A percentile compares a stretch with the other conserved stretches of the same genome.
phyloP scores from a whole-genome alignment of 441 rosid species.

The Kokia cookei region DNA sequence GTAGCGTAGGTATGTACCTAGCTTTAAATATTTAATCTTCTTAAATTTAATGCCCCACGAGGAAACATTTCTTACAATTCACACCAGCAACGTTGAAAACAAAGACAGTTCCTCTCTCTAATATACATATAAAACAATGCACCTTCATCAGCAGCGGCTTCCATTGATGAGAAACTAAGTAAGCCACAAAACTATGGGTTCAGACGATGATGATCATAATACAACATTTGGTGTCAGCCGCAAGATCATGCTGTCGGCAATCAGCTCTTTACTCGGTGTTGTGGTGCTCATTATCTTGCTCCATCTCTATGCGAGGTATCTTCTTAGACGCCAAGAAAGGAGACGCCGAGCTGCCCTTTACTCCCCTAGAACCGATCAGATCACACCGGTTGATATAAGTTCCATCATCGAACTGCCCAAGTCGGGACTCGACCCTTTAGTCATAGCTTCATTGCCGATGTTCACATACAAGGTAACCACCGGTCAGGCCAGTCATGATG shows the following conservation, averaged over 20 bases:
- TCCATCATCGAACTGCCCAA: conserved; percentile 10
- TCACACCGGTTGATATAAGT: conserved; percentile 1
- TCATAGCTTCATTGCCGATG: conserved; percentile 38
- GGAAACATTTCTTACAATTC: background rate
- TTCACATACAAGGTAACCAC: conserved; percentile 21
- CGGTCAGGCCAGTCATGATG: background rate
- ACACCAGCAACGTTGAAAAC: background rate
- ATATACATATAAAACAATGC: background rate
- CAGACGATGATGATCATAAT: background rate
- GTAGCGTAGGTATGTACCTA: background rate
- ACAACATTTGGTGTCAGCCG: background rate
- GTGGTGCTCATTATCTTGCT: conserved; percentile 11
- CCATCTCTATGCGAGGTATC: conserved; percentile 15
- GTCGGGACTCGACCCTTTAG: conserved; percentile 35
- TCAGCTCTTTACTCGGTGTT: conserved; percentile 13
- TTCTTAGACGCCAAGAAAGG: conserved; percentile 5
- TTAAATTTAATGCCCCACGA: background rate
- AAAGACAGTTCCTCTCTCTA: background rate
- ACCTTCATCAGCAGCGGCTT: background rate
- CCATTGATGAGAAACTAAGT: background rate
- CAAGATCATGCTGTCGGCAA: conserved; percentile 15
- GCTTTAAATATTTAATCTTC: background rate
- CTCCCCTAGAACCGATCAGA: background rate
- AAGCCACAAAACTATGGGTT: conserved; percentile 6
- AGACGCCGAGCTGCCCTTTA: background rate